A percentile compares a stretch with the other conserved stretches of the same genome.
These are phyloP conservation scores for Diospyros kaki DNA, from an alignment of 148 eudicot genomes.

Conservation along the genomic window DNA sequence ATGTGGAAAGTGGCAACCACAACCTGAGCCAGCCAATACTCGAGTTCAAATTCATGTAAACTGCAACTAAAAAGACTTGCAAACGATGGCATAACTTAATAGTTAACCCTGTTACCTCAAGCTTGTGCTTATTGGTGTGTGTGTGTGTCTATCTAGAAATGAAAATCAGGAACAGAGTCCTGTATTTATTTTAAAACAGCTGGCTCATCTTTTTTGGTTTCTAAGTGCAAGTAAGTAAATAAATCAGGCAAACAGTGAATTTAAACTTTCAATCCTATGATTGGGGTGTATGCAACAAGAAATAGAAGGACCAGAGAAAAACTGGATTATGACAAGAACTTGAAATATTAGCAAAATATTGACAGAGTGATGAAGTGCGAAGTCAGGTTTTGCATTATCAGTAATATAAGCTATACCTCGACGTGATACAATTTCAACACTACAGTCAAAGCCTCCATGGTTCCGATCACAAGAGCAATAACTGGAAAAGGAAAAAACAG, in stretches of 20 bases:
- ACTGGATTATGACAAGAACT: background rate
- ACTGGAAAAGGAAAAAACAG: slow-evolving; percentile 33
- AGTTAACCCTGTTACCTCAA: background rate
- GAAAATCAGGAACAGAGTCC: background rate
- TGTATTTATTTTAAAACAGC: background rate
- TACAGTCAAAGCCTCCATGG: slow-evolving; percentile 92
- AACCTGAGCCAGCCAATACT: background rate
- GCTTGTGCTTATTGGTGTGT: background rate
- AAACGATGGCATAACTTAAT: background rate
- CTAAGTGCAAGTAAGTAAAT: background rate
- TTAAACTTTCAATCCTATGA: background rate
- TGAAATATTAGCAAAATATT: background rate
- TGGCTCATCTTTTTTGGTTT: background rate
- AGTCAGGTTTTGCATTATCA: background rate
- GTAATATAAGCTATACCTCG: slow-evolving; percentile 42
- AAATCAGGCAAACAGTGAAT: background rate
- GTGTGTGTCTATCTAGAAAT: background rate
- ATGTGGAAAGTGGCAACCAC: background rate
- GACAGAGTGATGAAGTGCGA: background rate
- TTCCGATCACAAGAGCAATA: slow-evolving; percentile 80
- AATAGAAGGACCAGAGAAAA: background rate
- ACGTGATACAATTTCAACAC: slow-evolving; percentile 66
- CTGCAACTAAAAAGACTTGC: background rate
- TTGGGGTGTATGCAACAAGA: background rate
- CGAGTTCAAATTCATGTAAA: background rate